These are phyloP conservation scores for Lecanicillium sp. DNA, from an alignment of 2,329 filamentous ascomycete species.

Conservation along the genomic window DNA sequence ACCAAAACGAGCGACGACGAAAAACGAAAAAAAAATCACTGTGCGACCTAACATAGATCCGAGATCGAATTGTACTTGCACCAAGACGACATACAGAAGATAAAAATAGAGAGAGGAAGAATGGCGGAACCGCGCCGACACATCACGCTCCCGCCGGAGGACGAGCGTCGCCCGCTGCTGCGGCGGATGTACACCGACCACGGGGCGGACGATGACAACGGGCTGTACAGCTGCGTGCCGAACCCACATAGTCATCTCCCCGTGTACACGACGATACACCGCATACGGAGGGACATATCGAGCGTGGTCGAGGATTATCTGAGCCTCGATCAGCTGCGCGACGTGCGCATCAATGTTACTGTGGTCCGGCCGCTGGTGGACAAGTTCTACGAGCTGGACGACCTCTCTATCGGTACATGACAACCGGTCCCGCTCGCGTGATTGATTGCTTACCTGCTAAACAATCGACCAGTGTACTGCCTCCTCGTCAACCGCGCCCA, in stretches of 20 bases:
- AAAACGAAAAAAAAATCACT: not conserved
- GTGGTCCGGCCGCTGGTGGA: slow-evolving; percentile 79
- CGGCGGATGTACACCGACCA: slow-evolving; percentile 26
- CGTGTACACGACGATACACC: slow-evolving; percentile 73
- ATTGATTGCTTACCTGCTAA: not conserved
- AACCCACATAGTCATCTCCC: slow-evolving; percentile 59
- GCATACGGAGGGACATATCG: slow-evolving; percentile 58
- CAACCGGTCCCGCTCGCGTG: not conserved
- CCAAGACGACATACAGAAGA: not conserved
- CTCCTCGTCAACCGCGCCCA: slow-evolving; percentile 75
- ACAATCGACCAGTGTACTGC: slow-evolving; percentile 60
- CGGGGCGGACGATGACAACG: slow-evolving; percentile 25
- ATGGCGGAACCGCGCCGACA: slow-evolving; percentile 19
- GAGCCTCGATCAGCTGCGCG: slow-evolving; percentile 69
- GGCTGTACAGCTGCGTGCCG: slow-evolving; percentile 46
- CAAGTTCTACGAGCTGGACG: slow-evolving; percentile 70
- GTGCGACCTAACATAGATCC: not conserved
- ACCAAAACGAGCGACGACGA: not conserved
- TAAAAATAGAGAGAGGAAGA: not conserved
- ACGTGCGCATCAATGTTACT: slow-evolving; percentile 74
- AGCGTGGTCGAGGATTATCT: slow-evolving; percentile 57
- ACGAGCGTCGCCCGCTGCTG: slow-evolving; percentile 32
- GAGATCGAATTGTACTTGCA: no score
- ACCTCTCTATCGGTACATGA: slow-evolving; percentile 65
- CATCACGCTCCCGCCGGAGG: slow-evolving; percentile 25